A percentile compares a stretch with the other conserved stretches of the same genome.
Conservation (phyloP, 2,329 filamentous ascomycete genomes). For the Fusarium devonianum region DNA sequence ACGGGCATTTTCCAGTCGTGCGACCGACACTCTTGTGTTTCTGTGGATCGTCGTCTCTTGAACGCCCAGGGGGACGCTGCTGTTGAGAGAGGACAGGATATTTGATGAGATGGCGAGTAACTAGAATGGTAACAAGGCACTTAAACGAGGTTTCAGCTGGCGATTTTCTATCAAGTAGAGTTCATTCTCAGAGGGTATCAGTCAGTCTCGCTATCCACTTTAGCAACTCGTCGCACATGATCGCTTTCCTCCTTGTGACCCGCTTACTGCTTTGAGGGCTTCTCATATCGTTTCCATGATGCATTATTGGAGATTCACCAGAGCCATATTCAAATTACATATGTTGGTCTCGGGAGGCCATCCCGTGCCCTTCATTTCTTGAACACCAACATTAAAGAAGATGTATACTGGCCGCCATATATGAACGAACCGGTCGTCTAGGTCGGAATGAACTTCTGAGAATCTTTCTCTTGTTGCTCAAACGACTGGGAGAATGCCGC, state of each 20-base stretch:
- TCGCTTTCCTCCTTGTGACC: too few relatives aligned
- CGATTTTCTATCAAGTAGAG: slow-evolving; percentile 8
- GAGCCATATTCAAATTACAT: too few relatives aligned
- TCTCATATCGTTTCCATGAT: too few relatives aligned
- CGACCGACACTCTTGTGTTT: background rate
- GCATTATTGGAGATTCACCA: too few relatives aligned
- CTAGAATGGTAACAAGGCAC: background rate
- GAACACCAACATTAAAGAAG: too few relatives aligned
- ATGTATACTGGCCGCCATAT: too few relatives aligned
- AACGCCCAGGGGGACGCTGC: background rate
- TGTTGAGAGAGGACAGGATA: background rate
- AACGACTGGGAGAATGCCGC: slow-evolving; percentile 78
- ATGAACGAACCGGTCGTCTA: slow-evolving; percentile 19
- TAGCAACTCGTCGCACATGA: too few relatives aligned
- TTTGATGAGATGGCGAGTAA: background rate
- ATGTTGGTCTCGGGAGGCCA: too few relatives aligned
- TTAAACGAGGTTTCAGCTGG: slow-evolving; percentile 1
- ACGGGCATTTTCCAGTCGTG: background rate
- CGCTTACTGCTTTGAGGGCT: too few relatives aligned
- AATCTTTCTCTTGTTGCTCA: slow-evolving; percentile 72
- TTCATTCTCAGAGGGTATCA: slow-evolving; percentile 32
- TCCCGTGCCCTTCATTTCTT: too few relatives aligned
- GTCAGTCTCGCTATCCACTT: slow-evolving; percentile 9
- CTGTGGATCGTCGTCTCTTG: background rate
- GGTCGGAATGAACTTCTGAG: slow-evolving; percentile 69